Percentiles rank a stretch among this genome's conserved stretches.
Conservation (phyloP, 2,329 filamentous ascomycete species). For the Clonostachys rosea region DNA sequence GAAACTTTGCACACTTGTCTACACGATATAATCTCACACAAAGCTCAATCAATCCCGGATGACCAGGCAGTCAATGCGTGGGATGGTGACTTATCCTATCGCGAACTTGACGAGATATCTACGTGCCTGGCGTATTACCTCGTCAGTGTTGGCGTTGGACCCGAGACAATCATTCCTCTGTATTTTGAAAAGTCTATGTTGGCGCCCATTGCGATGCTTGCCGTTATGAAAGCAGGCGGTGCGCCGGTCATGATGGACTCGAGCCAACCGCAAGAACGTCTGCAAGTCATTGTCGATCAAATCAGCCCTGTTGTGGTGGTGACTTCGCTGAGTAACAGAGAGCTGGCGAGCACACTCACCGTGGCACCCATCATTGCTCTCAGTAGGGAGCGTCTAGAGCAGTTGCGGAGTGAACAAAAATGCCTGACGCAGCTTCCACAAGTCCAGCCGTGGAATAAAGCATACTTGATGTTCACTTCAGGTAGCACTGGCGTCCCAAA, state of each 20-base stretch:
- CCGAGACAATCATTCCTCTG: conserved; percentile 9
- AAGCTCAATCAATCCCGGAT: background rate
- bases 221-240: conserved; percentile 6
- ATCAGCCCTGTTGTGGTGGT: background rate
- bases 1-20: background rate
- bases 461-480: conserved; percentile 44
- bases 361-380: background rate
- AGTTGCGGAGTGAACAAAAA: background rate
- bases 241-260: conserved; percentile 10
- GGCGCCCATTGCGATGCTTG: conserved; percentile 13
- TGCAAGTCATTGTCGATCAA: conserved; percentile 7
- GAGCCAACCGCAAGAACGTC: conserved; percentile 8
- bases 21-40: background rate
- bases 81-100: conserved; percentile 36
- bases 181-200: conserved; percentile 14
- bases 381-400: background rate
- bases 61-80: conserved; percentile 30
- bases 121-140: conserved; percentile 28
- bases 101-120: conserved; percentile 30
- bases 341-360: background rate
- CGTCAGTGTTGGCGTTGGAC: conserved; percentile 14
- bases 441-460: conserved; percentile 13
- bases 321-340: background rate
- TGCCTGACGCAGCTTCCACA: background rate
- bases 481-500: conserved; percentile 55